Evolutionary conservation across 1,139 yeast species (phyloP).

Genomic region (Chernovozyma sophiae-reginae): DNA sequence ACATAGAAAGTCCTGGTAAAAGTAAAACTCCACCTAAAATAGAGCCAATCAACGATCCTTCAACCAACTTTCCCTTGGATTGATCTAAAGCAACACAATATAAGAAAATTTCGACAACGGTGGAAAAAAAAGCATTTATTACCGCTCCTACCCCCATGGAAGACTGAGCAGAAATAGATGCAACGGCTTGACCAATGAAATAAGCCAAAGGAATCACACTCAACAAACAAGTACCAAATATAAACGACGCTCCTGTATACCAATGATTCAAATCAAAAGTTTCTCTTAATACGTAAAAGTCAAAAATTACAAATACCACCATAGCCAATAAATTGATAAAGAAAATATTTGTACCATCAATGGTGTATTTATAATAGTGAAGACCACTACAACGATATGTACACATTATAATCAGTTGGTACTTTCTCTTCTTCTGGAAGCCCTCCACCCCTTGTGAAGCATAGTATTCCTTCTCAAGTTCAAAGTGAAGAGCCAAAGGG

Average conservation of each 20-base stretch:
- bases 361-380: conserved; percentile 92
- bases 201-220: conserved; percentile 93
- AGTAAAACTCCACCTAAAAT: conserved; percentile 87
- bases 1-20: conserved; percentile 93
- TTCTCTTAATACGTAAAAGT: conserved; percentile 63
- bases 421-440: conserved; percentile 22
- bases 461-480: conserved; percentile 53
- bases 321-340: conserved; percentile 78
- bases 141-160: conserved; percentile 99
- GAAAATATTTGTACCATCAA: conserved; percentile 93
- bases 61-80: conserved; percentile 84
- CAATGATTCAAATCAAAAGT: conserved; percentile 42
- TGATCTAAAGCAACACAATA: conserved; percentile 89
- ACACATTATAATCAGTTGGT: conserved; percentile 57
- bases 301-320: conserved; percentile 79
- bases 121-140: conserved; percentile 94
- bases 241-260: conserved; percentile 56
- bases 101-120: conserved; percentile 87
- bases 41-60: conserved; percentile 97
- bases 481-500: conserved; percentile 79
- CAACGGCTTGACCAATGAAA: conserved; percentile 98
- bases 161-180: conserved; percentile 96
- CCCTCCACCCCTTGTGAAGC: conserved; percentile 19
- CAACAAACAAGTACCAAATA: conserved; percentile 72
- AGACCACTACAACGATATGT: conserved; percentile 90